Evolutionary conservation across 345 rosid species (phyloP), one percentile per base, ranked within the genome.

Genomic region (Bruguiera parviflora): DNA sequence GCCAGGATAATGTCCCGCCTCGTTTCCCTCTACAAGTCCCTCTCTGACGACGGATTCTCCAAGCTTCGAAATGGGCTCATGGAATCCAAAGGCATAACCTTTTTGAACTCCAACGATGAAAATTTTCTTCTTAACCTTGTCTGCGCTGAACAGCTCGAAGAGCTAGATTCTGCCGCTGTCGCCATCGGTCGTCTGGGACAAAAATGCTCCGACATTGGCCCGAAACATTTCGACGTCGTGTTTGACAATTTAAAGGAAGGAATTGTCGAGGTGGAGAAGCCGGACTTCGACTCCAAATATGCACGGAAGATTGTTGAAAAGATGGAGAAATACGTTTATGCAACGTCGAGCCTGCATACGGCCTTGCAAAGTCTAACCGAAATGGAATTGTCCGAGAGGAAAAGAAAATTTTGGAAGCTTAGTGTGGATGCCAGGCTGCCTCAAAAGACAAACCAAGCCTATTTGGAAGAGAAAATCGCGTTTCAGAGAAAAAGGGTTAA

Each of bases 1-100:
- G 85, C 90, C 59, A 84, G 71, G 61, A 65, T 83, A 60, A 81
- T 86, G 83, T 75, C 75, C 19, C 88, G 82, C 57, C 83, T 86
- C 49, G 25, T 82, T 8, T 53, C 66, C 27, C 80, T 86, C 18
- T 72, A 80, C 77, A 58, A 10, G 21, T 82, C 81, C 46, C 75
- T 82, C 63, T 66, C 79, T 3, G 80, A 79, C 2, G 69, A 76
- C 0, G 81, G 77, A 32, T 66, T 84, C 74, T 6, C 6, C 51
- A 61, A 63, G n/a, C 81, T 82, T 21, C 81, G 76, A 3, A 32
- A 29, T 2, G 77, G 70, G 8, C 29, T 73, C 63, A 16, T 82
- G 32, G 79, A 70, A 53, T 80, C 90, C 6, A 24, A 53, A 21
- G 88, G 88, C 13, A 81, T 86, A 3, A 39, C 71, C 9, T 62